phyloP scores from a whole-genome alignment of 495 filamentous ascomycete species.

The Neurospora tetraspora region DNA sequence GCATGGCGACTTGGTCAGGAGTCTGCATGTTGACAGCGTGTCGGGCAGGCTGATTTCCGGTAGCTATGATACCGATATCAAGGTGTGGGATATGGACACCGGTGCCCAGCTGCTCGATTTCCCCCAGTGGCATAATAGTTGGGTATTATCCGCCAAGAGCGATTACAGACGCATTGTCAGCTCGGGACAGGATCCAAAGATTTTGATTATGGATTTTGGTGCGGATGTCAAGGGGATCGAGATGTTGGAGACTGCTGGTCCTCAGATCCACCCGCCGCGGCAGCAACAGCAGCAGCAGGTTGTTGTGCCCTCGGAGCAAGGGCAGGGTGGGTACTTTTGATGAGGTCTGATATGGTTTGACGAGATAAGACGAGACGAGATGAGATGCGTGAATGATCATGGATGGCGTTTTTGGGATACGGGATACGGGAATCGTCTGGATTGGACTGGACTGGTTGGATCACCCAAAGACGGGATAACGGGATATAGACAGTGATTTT shows the following conservation, averaged over 20 bases:
- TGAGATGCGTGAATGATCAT: background rate
- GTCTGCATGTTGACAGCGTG: constrained; percentile 69
- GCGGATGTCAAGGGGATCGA: constrained; percentile 44
- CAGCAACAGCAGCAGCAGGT: background rate
- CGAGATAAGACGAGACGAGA: background rate
- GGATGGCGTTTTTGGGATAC: background rate
- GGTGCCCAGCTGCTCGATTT: constrained; percentile 66
- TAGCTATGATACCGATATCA: constrained; percentile 88
- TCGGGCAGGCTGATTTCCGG: constrained; percentile 80
- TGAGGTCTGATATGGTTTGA: background rate
- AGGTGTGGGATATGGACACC: constrained; percentile 75
- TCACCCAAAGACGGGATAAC: background rate
- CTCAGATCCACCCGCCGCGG: background rate
- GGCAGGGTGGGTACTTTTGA: background rate
- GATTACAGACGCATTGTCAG: constrained; percentile 90
- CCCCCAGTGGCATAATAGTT: constrained; percentile 84
- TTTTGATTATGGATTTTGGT: constrained; percentile 85
- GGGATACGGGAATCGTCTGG: background rate
- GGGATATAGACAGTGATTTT: background rate
- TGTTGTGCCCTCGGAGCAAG: background rate
- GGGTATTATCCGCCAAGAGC: constrained; percentile 90
- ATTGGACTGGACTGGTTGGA: background rate
- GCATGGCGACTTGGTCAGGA: constrained; percentile 55
- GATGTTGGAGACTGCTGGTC: constrained; percentile 32
- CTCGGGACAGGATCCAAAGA: constrained; percentile 85